Evolutionary conservation across 495 filamentous ascomycete species (phyloP), one percentile per base, ranked within the genome.

Genomic region (Xylaria cubensis): DNA sequence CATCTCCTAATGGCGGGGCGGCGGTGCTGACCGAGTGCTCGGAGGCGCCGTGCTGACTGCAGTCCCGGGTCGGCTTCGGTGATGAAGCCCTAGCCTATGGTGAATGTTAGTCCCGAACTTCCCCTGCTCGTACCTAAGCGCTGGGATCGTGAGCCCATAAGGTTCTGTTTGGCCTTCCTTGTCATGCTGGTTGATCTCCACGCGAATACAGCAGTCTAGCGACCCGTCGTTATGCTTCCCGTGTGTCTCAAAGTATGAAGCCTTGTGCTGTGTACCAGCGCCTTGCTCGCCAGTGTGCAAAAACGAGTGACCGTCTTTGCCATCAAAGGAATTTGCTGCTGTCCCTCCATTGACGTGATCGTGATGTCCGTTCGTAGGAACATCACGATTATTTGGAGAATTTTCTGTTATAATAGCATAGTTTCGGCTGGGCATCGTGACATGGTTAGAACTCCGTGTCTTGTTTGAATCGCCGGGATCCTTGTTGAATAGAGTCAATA

Each of bases 391-490:
- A 71, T 80, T 79, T 32, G 85, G 83, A 9, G 83, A 84, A 74
- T 88, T 88, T 71, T 97, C 94, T 42, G 91, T 92, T 72, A 98
- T 88, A 71, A 91, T 90, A 71, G 94, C 92, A 79, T 91, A 97
- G 82, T 98, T 97, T 66, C 95, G 88, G 55, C 88, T 90, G 2
- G 95, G 95, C 95, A 97, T 97, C 26, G 94, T 97, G 46, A 92
- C 90, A 72, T 92, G 88, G 81, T 97, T 97, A 73, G 84, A 90
- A 1, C 80, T 74, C 0, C 89, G 87, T 21, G 90, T 91, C 82
- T 93, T 96, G 64, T 83, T 86, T 13, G 82, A 82, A 32, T 85
- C 83, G 29, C 94, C 94, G 0, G 94, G 94, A 75, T 96, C 92
- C 74, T 89, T 89, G 79, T 97, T 89, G 77, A 97, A 97, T 71